phyloP scores from a whole-genome alignment of 1,139 yeast species.

The Saccharomyces uvarum region DNA sequence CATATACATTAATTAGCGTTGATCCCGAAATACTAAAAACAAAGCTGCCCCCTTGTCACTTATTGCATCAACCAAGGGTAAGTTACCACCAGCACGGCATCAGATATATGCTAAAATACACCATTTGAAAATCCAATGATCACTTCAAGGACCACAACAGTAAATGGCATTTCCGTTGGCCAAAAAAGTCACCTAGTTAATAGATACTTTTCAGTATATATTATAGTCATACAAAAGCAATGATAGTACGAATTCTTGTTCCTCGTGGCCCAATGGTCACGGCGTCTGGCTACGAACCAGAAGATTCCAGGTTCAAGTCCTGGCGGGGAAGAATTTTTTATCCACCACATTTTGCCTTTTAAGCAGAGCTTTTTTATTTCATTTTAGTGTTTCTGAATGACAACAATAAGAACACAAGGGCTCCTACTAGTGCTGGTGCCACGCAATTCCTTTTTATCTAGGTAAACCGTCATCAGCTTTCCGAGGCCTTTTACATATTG shows the following conservation, averaged over 20 bases:
- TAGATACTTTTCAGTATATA: too few species aligned
- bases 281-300: conserved; percentile 94
- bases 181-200: too few species aligned
- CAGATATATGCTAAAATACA: too few species aligned
- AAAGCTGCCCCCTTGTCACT: too few species aligned
- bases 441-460: background rate
- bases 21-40: too few species aligned
- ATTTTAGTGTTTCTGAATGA: background rate
- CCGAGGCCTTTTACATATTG: background rate
- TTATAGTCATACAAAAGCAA: too few species aligned
- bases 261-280: conserved; percentile 91
- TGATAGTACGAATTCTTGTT: conserved; percentile 32
- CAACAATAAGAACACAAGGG: background rate
- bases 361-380: background rate
- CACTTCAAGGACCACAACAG: too few species aligned
- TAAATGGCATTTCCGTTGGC: too few species aligned
- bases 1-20: too few species aligned
- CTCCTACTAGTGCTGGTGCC: background rate
- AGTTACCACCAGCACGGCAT: too few species aligned
- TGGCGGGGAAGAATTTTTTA: conserved; percentile 73
- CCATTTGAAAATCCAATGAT: too few species aligned
- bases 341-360: background rate
- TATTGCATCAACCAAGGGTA: too few species aligned
- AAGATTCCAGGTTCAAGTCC: conserved; percentile 94
- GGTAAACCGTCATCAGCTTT: background rate